A percentile compares a stretch with the other conserved stretches of the same genome.
These are phyloP conservation scores for Zelonia costaricensis DNA, from an alignment of 208 protist genomes.

Conservation along the genomic window DNA sequence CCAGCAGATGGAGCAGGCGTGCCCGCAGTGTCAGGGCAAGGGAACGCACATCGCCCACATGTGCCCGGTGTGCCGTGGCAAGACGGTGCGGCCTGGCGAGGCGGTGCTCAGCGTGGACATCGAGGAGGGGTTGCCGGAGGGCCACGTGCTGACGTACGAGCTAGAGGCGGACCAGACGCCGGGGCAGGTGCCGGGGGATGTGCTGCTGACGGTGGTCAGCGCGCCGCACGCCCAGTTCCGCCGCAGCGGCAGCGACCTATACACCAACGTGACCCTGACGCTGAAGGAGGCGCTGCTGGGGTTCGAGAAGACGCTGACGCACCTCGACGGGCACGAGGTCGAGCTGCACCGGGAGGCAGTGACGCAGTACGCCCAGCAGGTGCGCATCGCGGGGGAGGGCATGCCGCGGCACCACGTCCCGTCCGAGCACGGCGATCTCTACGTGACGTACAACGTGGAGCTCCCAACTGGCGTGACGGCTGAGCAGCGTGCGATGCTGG, in stretches of 20 bases:
- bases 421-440: slow-evolving; percentile 89
- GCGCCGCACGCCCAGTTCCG: slow-evolving; percentile 71
- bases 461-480: slow-evolving; percentile 66
- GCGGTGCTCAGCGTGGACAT: slow-evolving; percentile 66
- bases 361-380: slow-evolving; percentile 66
- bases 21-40: slow-evolving; percentile 88
- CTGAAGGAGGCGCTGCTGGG: slow-evolving; percentile 92
- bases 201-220: slow-evolving; percentile 63
- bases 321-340: slow-evolving; percentile 85
- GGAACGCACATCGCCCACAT: slow-evolving; percentile 76
- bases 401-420: slow-evolving; percentile 91
- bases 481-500: slow-evolving; percentile 39
- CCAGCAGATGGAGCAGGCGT: slow-evolving; percentile 80
- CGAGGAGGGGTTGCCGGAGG: slow-evolving; percentile 74
- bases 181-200: slow-evolving; percentile 80
- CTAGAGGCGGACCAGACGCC: slow-evolving; percentile 86
- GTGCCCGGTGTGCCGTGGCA: slow-evolving; percentile 81
- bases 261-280: slow-evolving; percentile 73
- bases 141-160: slow-evolving; percentile 80
- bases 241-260: slow-evolving; percentile 76
- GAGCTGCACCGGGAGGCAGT: slow-evolving; percentile 35
- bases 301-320: slow-evolving; percentile 77
- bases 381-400: slow-evolving; percentile 81
- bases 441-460: slow-evolving; percentile 78
- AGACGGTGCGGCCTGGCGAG: slow-evolving; percentile 42